Base-by-base conservation (phyloP, 1,139 yeast species). In the Candida frijolesensis region DNA sequence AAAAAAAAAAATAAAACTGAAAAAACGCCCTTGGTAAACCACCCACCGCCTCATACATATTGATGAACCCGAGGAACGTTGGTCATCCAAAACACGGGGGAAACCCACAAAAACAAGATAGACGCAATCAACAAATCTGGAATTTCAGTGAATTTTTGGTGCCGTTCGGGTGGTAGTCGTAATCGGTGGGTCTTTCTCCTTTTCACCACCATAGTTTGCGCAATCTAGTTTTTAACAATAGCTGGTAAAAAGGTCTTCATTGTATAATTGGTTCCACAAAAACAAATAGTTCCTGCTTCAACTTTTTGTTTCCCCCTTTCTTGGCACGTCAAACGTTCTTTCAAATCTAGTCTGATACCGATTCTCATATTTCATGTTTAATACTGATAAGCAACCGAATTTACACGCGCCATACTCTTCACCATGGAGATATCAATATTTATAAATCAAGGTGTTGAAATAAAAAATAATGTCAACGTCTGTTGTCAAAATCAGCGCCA, bases 251-350 rank as follows among this genome's bases (percentile, higher is more conserved):
- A 11, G 22, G 22, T 38, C 14, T 14, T 9, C 22, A 40, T 40
- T 40, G 43, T 27, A 27, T 40, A 40, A 29, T 27, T 27, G 22
- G 16, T 27, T 10, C n/a, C 43, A 40, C 43, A 40, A 40, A 40
- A 27, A 2, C 25, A 15, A 10, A 5, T n/a, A 40, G 34, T 14
- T 27, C 18, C 43, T 29, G 14, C 12, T 27, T 15, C 6, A 12
- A 27, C 3, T 19, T 15, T 40, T 16, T 9, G 15, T 14, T 27
- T 4, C 43, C 43, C 43, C 34, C 34, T 27, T 27, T 40, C 43
- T 40, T 40, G 43, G 43, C 43, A 40, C 43, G 43, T 40, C 43
- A 40, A 40, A 38, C 4, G 15, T 4, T 32, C 35, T 2, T 12
- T 11, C 35, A 32, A 32, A 12, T 2, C 15, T 12, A 12, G 3